A percentile compares a stretch with the other conserved stretches of the same genome.
Conservation (phyloP, 2,329 filamentous ascomycete species). For the Colletotrichum tofieldiae region DNA sequence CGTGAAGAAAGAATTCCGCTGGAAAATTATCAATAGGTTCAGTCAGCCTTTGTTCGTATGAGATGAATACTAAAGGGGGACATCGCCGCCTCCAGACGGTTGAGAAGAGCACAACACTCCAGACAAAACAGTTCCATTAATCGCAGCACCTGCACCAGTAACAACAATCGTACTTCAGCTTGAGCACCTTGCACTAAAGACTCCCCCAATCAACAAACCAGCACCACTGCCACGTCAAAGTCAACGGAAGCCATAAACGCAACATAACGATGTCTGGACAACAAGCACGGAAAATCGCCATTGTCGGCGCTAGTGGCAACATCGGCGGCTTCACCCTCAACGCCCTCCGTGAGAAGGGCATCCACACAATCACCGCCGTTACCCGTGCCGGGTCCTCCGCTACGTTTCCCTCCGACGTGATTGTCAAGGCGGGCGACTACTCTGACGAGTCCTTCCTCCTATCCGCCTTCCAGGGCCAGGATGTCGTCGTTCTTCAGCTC, state of each 20-base stretch:
- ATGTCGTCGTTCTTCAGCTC: slow-evolving; percentile 50
- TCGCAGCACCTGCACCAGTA: neutral
- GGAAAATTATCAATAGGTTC: neutral
- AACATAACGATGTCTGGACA: slow-evolving; percentile 12
- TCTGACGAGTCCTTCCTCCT: slow-evolving; percentile 54
- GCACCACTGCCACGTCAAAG: neutral
- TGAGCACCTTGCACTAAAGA: neutral
- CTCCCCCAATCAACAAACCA: neutral
- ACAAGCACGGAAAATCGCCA: slow-evolving; percentile 49
- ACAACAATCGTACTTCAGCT: neutral
- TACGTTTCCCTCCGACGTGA: slow-evolving; percentile 57
- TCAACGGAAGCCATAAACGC: neutral
- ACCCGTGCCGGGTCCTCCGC: slow-evolving; percentile 60
- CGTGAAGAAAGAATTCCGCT: too few relatives aligned
- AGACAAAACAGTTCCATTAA: neutral
- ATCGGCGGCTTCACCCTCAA: slow-evolving; percentile 55
- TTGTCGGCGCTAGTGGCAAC: slow-evolving; percentile 54
- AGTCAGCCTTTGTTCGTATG: too few relatives aligned
- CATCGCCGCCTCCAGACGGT: neutral
- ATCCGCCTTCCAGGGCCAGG: slow-evolving; percentile 51
- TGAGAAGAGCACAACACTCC: neutral
- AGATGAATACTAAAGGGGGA: neutral
- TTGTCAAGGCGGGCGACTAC: slow-evolving; percentile 62
- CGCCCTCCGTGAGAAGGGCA: slow-evolving; percentile 59
- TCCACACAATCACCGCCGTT: slow-evolving; percentile 66